A percentile compares a stretch with the other conserved stretches of the same genome.
phyloP scores from a whole-genome alignment of 2,329 filamentous ascomycete genomes.

The Meredithiella fracta region DNA sequence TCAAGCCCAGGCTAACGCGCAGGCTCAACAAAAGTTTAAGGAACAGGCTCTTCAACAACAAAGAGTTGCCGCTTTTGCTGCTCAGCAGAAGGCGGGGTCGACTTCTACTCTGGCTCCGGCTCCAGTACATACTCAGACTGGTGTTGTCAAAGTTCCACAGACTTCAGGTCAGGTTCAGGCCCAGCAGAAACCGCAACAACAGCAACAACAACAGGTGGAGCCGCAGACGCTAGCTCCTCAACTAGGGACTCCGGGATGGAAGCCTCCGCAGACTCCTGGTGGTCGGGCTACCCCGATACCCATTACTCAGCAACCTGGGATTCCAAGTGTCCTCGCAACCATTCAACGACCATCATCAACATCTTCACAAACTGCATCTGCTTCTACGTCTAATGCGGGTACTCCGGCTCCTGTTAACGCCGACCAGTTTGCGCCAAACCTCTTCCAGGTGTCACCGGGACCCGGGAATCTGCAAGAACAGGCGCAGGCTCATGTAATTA shows the following conservation, averaged over 20 bases:
- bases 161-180: too few species aligned
- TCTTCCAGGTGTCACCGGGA: not conserved
- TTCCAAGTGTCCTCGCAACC: not conserved
- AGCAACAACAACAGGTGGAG: slow-evolving; percentile 16
- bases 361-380: not conserved
- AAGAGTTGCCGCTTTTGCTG: slow-evolving; percentile 16
- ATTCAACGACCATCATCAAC: not conserved
- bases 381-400: too few species aligned
- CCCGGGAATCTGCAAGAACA: slow-evolving; percentile 5
- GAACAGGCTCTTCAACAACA: not conserved
- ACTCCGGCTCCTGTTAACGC: too few species aligned
- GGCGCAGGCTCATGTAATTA: slow-evolving; percentile 4
- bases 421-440: slow-evolving; percentile 5
- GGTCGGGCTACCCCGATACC: not conserved
- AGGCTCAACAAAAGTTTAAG: not conserved
- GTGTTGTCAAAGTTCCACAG: too few species aligned
- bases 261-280: not conserved
- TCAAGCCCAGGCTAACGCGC: too few species aligned
- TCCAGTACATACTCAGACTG: too few species aligned
- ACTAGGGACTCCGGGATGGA: not conserved
- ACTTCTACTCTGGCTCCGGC: too few species aligned
- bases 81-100: too few species aligned
- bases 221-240: slow-evolving; percentile 19
- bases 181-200: not conserved
- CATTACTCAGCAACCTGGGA: not conserved